Conservation (phyloP, 768 basidiomycete species). For the Suillus clintonianus region DNA sequence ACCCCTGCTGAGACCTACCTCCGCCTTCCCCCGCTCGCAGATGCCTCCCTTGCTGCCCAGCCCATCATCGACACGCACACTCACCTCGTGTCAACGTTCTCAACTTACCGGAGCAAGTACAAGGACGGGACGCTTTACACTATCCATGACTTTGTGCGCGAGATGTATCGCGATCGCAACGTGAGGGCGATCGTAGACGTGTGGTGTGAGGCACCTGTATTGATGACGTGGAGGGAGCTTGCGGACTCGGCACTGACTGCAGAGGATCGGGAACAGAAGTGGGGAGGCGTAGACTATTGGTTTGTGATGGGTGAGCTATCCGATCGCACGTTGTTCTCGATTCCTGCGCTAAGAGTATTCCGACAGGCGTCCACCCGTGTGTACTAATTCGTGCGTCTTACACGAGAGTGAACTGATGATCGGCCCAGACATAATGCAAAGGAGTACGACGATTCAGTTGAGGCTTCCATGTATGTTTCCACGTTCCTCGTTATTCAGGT, state of each 20-base stretch:
- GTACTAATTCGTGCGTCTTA: conserved; percentile 19
- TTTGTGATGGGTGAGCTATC: conserved; percentile 72
- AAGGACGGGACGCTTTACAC: conserved; percentile 51
- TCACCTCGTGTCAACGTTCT: conserved; percentile 76
- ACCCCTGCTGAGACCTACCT: conserved; percentile 37
- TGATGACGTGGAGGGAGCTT: conserved; percentile 61
- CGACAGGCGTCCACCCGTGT: conserved; percentile 72
- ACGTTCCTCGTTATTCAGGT: not conserved
- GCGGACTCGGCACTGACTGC: conserved; percentile 67
- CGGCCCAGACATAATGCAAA: conserved; percentile 66
- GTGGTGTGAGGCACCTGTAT: conserved; percentile 84
- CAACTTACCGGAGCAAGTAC: conserved; percentile 62
- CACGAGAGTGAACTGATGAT: not conserved
- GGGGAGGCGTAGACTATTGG: conserved; percentile 77
- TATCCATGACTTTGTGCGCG: conserved; percentile 72
- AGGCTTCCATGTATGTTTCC: conserved; percentile 60
- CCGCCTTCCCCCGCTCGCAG: conserved; percentile 29
- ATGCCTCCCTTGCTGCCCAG: conserved; percentile 11
- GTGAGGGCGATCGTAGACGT: conserved; percentile 80
- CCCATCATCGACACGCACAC: conserved; percentile 84
- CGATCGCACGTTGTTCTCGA: not conserved
- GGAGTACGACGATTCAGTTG: conserved; percentile 65
- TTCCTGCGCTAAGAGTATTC: conserved; percentile 1
- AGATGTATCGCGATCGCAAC: conserved; percentile 55
- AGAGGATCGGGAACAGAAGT: conserved; percentile 49